A percentile compares a stretch with the other conserved stretches of the same genome.
Conservation (phyloP, 1,284 basidiomycete species). For the Melanopsichium pennsylvanicum region DNA sequence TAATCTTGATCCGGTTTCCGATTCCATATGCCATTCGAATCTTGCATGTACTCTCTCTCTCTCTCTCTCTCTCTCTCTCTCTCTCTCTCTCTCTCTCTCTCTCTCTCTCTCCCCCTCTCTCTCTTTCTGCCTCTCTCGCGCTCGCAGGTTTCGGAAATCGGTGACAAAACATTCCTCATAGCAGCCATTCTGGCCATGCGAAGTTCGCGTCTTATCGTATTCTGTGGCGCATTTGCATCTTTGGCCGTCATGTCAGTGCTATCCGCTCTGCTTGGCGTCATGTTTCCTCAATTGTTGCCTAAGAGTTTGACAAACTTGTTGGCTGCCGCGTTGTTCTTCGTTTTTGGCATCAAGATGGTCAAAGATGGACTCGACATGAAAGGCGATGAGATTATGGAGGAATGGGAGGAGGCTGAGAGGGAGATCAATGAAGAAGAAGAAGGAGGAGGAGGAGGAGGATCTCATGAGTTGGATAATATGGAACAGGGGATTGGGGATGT, state of each 20-base stretch:
- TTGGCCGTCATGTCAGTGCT: conserved; percentile 80
- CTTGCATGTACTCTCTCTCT: too few species aligned
- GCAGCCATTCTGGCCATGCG: conserved; percentile 96
- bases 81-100: too few species aligned
- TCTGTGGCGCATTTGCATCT: conserved; percentile 85
- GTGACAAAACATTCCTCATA: conserved; percentile 98
- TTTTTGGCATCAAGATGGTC: conserved; percentile 60
- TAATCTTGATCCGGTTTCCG: too few species aligned
- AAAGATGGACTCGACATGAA: conserved; percentile 51
- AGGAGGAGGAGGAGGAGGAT: conserved; percentile 81
- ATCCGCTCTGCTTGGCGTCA: conserved; percentile 59
- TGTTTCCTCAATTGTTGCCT: conserved; percentile 60
- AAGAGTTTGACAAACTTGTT: conserved; percentile 76
- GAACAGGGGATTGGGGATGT: conserved; percentile 39
- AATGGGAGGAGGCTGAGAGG: conserved; percentile 76
- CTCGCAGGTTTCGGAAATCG: conserved; percentile 68
- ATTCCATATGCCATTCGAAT: too few species aligned
- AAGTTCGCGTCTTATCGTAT: conserved; percentile 84
- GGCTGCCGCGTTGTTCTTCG: conserved; percentile 72
- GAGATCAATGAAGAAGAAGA: conserved; percentile 83
- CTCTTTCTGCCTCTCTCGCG: background rate
- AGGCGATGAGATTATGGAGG: conserved; percentile 69
- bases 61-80: too few species aligned
- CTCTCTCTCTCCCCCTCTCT: background rate
- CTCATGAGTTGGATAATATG: conserved; percentile 72